phyloP scores from a whole-genome alignment of 192 early-diverging fungal species.

The Coemansia interrupta region DNA sequence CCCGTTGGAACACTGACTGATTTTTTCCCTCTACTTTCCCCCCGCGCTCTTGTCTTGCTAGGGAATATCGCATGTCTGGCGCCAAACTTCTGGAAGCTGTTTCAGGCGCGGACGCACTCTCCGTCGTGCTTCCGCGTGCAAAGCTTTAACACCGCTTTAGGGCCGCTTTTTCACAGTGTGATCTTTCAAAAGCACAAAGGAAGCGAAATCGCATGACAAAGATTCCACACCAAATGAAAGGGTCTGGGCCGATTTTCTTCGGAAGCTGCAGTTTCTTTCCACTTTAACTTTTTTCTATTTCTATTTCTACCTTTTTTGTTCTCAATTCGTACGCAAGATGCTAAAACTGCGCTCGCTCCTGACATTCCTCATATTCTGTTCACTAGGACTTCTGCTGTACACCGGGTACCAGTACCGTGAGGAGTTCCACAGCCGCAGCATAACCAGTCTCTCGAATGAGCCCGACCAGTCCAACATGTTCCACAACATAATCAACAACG shows the following conservation, averaged over 20 bases:
- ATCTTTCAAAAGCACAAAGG: too few relatives aligned
- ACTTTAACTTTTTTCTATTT: constrained; percentile 4
- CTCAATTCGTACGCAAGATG: constrained; percentile 11
- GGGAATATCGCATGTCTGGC: too few relatives aligned
- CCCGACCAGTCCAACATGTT: constrained; percentile 19
- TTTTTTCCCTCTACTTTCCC: too few relatives aligned
- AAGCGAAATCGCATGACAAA: neutral
- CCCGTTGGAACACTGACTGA: too few relatives aligned
- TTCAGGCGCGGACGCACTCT: too few relatives aligned
- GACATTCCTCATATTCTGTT: constrained; percentile 14
- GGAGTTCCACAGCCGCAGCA: constrained; percentile 35
- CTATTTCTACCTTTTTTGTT: constrained; percentile 1
- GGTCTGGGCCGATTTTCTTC: neutral
- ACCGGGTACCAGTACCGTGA: constrained; percentile 37
- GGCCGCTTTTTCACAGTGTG: too few relatives aligned
- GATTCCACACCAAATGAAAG: neutral
- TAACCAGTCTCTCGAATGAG: constrained; percentile 29
- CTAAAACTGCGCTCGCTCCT: constrained; percentile 27
- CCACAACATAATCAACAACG: constrained; percentile 30
- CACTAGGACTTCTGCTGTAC: constrained; percentile 26
- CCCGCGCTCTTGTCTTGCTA: too few relatives aligned
- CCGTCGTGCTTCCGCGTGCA: too few relatives aligned
- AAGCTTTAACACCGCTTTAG: too few relatives aligned
- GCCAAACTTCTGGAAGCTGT: too few relatives aligned
- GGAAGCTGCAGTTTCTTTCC: neutral